These are phyloP conservation scores for Chlorophyllum brunneum DNA, from an alignment of 768 basidiomycete genomes.

Conservation along the genomic window DNA sequence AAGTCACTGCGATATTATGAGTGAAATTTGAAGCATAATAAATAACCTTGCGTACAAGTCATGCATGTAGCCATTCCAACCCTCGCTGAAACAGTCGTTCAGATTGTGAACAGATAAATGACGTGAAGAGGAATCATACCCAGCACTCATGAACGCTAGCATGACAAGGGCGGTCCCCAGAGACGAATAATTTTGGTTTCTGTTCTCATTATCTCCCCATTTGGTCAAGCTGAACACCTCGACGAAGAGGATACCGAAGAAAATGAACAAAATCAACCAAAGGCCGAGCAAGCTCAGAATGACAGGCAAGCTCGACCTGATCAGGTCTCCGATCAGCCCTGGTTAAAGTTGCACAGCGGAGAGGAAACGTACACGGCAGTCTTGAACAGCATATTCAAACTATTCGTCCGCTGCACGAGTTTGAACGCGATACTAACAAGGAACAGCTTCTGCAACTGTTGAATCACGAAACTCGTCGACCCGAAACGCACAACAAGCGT, in stretches of 20 bases:
- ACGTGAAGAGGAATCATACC: conserved; percentile 45
- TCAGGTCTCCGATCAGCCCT: conserved; percentile 8
- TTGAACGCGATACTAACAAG: conserved; percentile 93
- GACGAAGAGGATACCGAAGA: conserved; percentile 84
- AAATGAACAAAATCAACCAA: conserved; percentile 88
- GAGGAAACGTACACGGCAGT: conserved; percentile 76
- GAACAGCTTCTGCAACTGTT: conserved; percentile 86
- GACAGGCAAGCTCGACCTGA: conserved; percentile 79
- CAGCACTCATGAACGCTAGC: conserved; percentile 90
- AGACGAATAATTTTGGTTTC: conserved; percentile 73
- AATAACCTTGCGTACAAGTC: conserved; percentile 63
- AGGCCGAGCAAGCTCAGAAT: conserved; percentile 82
- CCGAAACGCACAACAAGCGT: conserved; percentile 68
- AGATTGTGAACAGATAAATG: conserved; percentile 12
- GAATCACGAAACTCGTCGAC: conserved; percentile 42
- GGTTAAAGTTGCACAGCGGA: conserved; percentile 19
- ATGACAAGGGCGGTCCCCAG: conserved; percentile 81
- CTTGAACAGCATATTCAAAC: conserved; percentile 94
- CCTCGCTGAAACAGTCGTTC: conserved; percentile 54
- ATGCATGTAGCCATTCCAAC: conserved; percentile 98
- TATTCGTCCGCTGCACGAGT: conserved; percentile 83
- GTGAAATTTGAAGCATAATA: neutral
- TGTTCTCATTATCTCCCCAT: conserved; percentile 67
- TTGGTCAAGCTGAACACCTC: conserved; percentile 93
- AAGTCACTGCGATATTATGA: conserved; percentile 47